phyloP scores from a whole-genome alignment of 2,329 filamentous ascomycete species.

The Venturiaceae sp. region DNA sequence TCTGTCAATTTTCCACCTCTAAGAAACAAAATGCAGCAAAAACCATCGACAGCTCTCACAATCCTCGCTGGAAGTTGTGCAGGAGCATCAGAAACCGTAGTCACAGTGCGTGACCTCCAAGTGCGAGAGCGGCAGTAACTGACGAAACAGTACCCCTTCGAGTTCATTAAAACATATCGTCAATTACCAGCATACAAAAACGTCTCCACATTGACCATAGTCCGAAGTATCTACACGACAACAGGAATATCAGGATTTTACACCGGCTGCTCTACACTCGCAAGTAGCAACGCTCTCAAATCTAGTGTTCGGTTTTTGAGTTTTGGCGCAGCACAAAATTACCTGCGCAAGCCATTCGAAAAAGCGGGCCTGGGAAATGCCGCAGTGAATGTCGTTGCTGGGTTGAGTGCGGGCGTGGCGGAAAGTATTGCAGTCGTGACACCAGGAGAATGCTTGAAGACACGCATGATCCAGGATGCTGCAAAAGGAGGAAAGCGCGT shows the following conservation, averaged over 20 bases:
- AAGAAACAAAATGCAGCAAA: no score
- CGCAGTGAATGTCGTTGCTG: neutral
- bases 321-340: neutral
- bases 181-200: neutral
- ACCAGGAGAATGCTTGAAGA: neutral
- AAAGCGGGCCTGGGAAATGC: neutral
- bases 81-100: no score
- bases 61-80: no score
- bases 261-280: neutral
- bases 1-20: no score
- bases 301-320: neutral
- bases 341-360: no score
- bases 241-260: neutral
- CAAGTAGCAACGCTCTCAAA: neutral
- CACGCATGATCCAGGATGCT: neutral
- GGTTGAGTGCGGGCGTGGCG: neutral
- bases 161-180: neutral
- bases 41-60: no score
- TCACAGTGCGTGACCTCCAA: no score
- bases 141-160: neutral
- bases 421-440: neutral
- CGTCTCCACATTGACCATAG: neutral
- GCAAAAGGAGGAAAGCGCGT: neutral
- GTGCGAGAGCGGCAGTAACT: conserved; percentile 6
- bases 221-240: neutral